Conservation (phyloP, 2,329 filamentous ascomycete species). For the Harringtonia aguacate region DNA sequence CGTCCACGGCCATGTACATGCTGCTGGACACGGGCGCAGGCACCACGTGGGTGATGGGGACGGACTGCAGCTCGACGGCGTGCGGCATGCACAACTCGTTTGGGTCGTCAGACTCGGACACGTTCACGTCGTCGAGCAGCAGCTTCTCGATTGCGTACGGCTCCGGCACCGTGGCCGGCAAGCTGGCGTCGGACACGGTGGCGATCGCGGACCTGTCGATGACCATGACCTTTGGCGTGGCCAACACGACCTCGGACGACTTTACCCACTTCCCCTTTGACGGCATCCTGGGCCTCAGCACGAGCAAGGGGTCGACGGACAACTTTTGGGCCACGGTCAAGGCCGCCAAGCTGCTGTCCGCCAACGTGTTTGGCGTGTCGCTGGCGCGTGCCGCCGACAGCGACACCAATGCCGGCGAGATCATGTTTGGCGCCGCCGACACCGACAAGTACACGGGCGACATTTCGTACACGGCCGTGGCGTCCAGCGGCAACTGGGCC, state of each 20-base stretch:
- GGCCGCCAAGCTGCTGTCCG: constrained; percentile 40
- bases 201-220: constrained; percentile 55
- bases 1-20: constrained; percentile 44
- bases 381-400: constrained; percentile 58
- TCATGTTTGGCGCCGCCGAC: constrained; percentile 67
- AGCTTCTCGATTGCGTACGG: constrained; percentile 65
- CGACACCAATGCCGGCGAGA: constrained; percentile 59
- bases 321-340: constrained; percentile 58
- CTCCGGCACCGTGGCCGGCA: constrained; percentile 61
- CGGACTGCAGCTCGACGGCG: constrained; percentile 52
- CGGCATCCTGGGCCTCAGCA: constrained; percentile 72
- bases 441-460: constrained; percentile 54
- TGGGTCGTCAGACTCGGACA: constrained; percentile 53
- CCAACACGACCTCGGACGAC: constrained; percentile 58
- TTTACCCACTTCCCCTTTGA: constrained; percentile 77
- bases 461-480: constrained; percentile 53
- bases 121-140: constrained; percentile 41
- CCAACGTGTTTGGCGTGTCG: constrained; percentile 61
- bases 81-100: constrained; percentile 64
- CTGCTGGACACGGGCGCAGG: constrained; percentile 56
- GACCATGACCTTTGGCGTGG: constrained; percentile 60
- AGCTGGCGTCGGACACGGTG: constrained; percentile 54
- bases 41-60: constrained; percentile 77
- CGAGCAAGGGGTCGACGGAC: constrained; percentile 45
- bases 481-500: constrained; percentile 55